Percentiles rank a stretch among this genome's conserved stretches.
Evolutionary conservation across 805 yeast genomes (phyloP).

Genomic region (Starmera amethionina): DNA sequence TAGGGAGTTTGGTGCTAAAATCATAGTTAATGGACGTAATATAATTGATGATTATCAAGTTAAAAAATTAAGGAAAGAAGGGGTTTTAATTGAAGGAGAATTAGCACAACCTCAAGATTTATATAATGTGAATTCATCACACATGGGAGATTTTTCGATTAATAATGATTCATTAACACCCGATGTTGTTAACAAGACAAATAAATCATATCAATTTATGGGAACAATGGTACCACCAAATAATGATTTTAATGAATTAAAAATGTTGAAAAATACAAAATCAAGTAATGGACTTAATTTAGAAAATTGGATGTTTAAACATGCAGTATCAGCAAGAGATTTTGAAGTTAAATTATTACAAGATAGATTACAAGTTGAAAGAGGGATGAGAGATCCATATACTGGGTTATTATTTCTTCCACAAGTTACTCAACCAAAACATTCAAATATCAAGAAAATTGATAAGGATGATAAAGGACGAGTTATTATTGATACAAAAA

Average conservation of each 20-base stretch:
- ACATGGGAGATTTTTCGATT: slow-evolving; percentile 6
- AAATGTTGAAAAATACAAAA: slow-evolving; percentile 14
- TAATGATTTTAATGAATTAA: slow-evolving; percentile 13
- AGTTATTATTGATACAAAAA: slow-evolving; percentile 37
- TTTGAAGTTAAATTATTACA: slow-evolving; percentile 55
- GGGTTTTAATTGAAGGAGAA: slow-evolving; percentile 64
- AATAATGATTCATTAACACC: slow-evolving; percentile 30
- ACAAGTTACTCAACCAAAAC: slow-evolving; percentile 57
- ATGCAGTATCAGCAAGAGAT: slow-evolving; percentile 67
- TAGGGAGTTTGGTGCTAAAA: slow-evolving; percentile 85
- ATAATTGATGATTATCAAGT: slow-evolving; percentile 87
- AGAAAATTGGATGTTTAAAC: slow-evolving; percentile 77
- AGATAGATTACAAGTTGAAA: slow-evolving; percentile 42
- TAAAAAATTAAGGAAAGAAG: slow-evolving; percentile 33
- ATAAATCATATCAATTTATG: slow-evolving; percentile 22
- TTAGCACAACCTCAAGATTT: slow-evolving; percentile 56
- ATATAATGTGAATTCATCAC: no score
- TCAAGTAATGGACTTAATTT: slow-evolving; percentile 32
- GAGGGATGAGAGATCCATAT: slow-evolving; percentile 70
- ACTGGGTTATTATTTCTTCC: slow-evolving; percentile 80
- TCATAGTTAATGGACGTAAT: slow-evolving; percentile 69
- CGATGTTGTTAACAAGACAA: slow-evolving; percentile 37
- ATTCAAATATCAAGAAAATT: slow-evolving; percentile 18
- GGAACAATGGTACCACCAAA: slow-evolving; percentile 6
- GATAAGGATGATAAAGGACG: slow-evolving; percentile 19